Conservation (phyloP, 164 flowering plant species). For the Litsea cubeba region DNA sequence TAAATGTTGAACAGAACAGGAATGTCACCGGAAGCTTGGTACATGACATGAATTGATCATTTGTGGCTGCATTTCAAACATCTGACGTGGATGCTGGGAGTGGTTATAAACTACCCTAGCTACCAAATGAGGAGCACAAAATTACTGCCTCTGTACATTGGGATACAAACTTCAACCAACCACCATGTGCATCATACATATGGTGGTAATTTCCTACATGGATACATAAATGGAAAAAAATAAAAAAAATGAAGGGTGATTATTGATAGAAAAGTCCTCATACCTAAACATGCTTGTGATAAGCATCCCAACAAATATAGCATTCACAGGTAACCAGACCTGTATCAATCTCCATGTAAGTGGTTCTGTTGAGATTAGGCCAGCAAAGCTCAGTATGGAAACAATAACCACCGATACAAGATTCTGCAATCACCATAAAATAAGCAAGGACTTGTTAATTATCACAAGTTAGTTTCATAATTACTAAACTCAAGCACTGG, state of each 20-base stretch:
- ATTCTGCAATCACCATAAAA: constrained; percentile 64
- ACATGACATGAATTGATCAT: background rate
- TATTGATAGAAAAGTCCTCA: background rate
- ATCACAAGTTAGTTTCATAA: background rate
- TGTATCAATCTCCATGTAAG: constrained; percentile 79
- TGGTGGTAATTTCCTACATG: background rate
- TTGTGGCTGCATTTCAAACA: background rate
- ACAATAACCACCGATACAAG: constrained; percentile 81
- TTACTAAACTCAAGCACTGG: background rate
- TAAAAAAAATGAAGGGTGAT: background rate
- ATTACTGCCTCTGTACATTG: no score
- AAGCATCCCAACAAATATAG: constrained; percentile 97
- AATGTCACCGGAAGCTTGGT: background rate
- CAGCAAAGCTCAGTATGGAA: constrained; percentile 54
- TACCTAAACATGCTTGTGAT: constrained; percentile 98
- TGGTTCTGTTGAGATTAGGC: constrained; percentile 83
- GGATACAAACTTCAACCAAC: no score
- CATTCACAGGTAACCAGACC: constrained; percentile 96
- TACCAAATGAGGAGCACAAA: no score
- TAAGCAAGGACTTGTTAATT: constrained; percentile 7
- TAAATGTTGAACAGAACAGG: background rate
- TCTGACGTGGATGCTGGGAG: background rate
- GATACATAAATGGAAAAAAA: no score
- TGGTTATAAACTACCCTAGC: no score
- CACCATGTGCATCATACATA: no score